phyloP scores from a whole-genome alignment of 2,329 filamentous ascomycete species.

The Calcarisporium arbuscula region DNA sequence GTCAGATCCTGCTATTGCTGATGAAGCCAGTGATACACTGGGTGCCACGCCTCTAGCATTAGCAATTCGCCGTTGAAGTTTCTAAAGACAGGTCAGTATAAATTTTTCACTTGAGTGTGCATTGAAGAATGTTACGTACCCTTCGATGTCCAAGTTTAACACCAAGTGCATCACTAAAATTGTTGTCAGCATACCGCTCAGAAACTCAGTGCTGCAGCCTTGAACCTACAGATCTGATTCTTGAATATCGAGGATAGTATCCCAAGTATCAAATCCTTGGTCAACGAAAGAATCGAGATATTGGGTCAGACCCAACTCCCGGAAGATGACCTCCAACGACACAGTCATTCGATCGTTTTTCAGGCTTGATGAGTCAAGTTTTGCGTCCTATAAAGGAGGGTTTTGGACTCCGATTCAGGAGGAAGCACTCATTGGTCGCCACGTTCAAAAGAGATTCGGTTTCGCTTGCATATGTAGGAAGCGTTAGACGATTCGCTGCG shows the following conservation, averaged over 20 bases:
- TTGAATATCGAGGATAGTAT: constrained; percentile 75
- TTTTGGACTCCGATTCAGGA: no score
- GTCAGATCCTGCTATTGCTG: constrained; percentile 45
- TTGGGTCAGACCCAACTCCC: constrained; percentile 71
- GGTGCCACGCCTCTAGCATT: constrained; percentile 60
- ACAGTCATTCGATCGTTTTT: constrained; percentile 27
- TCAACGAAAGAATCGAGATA: constrained; percentile 68
- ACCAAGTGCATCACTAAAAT: constrained; percentile 58
- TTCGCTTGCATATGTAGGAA: no score
- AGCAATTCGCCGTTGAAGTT: constrained; percentile 77
- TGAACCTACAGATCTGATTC: constrained; percentile 69
- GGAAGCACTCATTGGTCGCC: no score
- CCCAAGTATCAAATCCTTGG: constrained; percentile 81
- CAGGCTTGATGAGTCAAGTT: background rate
- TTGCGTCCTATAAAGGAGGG: no score
- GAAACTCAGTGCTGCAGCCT: background rate
- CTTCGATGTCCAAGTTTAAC: constrained; percentile 77
- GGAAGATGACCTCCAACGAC: constrained; percentile 59
- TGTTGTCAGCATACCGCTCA: constrained; percentile 13
- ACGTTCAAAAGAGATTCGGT: no score
- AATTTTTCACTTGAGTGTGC: background rate
- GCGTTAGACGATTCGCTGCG: no score
- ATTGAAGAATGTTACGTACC: constrained; percentile 40
- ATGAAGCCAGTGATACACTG: constrained; percentile 43
- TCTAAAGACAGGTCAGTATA: constrained; percentile 39